Percentiles rank a stretch among this genome's conserved stretches.
phyloP scores from a whole-genome alignment of 352 stramenopile species.

The Pelagophyceae sp. region DNA sequence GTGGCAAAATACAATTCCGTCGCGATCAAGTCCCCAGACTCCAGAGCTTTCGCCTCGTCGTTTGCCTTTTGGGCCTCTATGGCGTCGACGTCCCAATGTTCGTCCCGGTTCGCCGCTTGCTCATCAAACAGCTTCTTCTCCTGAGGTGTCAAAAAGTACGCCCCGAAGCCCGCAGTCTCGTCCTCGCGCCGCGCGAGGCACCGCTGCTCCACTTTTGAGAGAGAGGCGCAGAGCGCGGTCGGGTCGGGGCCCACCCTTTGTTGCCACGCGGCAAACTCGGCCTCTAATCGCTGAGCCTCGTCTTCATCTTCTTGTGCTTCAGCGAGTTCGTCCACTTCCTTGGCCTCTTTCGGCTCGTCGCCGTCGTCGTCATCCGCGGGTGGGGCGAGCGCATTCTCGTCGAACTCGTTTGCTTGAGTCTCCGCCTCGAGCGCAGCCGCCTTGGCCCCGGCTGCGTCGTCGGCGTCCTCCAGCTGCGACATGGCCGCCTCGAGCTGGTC shows the following conservation, averaged over 20 bases:
- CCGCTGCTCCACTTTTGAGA: conserved; percentile 74
- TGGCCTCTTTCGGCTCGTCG: conserved; percentile 45
- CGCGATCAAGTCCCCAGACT: conserved; percentile 31
- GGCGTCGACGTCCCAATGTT: conserved; percentile 50
- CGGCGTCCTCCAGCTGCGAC: conserved; percentile 85
- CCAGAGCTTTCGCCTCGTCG: conserved; percentile 44
- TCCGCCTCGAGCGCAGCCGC: conserved; percentile 61
- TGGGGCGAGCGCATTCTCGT: conserved; percentile 52
- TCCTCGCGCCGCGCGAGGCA: conserved; percentile 15
- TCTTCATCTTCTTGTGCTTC: conserved; percentile 36
- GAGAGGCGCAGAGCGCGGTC: conserved; percentile 73
- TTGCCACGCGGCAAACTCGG: conserved; percentile 82
- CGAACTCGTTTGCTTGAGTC: conserved; percentile 65
- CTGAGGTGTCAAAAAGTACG: conserved; percentile 29
- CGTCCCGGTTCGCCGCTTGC: conserved; percentile 34
- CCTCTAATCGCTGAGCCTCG: conserved; percentile 63
- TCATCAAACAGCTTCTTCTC: conserved; percentile 51
- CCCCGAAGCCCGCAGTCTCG: not conserved
- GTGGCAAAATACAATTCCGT: conserved; percentile 22
- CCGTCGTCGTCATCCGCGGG: conserved; percentile 30
- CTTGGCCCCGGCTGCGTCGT: conserved; percentile 82
- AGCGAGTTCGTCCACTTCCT: conserved; percentile 61
- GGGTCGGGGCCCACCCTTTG: conserved; percentile 67
- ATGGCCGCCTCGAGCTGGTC: conserved; percentile 81
- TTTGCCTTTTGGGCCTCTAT: conserved; percentile 51